Base-by-base conservation (phyloP, 2,329 filamentous ascomycete genomes). In the Coniella vitis region DNA sequence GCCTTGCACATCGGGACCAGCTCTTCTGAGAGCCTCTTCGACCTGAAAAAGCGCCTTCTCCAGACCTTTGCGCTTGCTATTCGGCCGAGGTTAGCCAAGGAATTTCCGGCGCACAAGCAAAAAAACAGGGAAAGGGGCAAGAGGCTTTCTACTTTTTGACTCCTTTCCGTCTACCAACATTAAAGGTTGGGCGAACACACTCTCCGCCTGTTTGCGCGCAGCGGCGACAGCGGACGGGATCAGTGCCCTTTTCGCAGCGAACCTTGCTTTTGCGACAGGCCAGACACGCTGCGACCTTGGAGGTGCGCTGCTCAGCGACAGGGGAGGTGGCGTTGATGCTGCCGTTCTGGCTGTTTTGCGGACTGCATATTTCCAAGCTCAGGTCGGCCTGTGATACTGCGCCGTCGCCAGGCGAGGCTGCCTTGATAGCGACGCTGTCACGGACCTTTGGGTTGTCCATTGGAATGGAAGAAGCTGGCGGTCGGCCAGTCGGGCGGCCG, bases 21-120 rank as follows among this genome's bases (percentile, higher is more conserved):
- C 49, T 9, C 80, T 69, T 59, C 78, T 73, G 47, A 84, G 69
- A 12, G 83, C 85, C 62, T 87, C 81, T 59, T 87, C 83, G 52
- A 89, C 83, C 60, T 87, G 84, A 58, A 79, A 81, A 17, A 89
- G 75, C 3, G 84, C 84, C 65, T 87, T 88, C 54, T 87, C 84
- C 25, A 88, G 67, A 1, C 85, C 85, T 14, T 81, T 84, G 36
- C 85, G 79, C 64, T 89, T 89, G 64, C 84, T 87, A 54, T 4
- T 41, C 21, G 22, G 25, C 25, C 5, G 25, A 16, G 22, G 38
- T 41, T 25, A 41, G 38, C 38, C 10, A 12, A 4, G n/a, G 3
- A 16, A 4, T 7, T 41, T 25, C 38, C 14, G 13, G 14, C 21
- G 46, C 13, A 10, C 10, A 25, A 8, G 21, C 21, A 8, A 19